Percentiles rank a stretch among this genome's conserved stretches.
phyloP scores from a whole-genome alignment of 1,284 basidiomycete species.

The Boletus mariae region DNA sequence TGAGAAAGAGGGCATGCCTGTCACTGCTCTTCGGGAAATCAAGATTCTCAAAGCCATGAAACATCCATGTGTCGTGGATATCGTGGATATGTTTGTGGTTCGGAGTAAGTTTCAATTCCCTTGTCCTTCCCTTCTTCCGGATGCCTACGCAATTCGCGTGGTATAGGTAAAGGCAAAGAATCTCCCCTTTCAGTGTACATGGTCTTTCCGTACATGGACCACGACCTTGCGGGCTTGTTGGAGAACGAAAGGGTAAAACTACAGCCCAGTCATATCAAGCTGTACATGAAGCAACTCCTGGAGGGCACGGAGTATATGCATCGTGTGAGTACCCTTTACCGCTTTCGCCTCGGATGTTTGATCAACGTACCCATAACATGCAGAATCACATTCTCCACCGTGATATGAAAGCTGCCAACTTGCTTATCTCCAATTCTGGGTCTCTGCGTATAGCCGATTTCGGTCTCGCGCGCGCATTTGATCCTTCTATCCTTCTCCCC shows the following conservation, averaged over 20 bases:
- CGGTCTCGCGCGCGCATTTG: conserved; percentile 84
- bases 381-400: conserved; percentile 96
- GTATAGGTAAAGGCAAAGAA: conserved; percentile 54
- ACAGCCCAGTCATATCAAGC: conserved; percentile 83
- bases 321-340: conserved; percentile 46
- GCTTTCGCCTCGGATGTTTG: background rate
- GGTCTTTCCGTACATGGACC: conserved; percentile 99
- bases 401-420: conserved; percentile 98
- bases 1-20: conserved; percentile 93
- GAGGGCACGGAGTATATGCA: conserved; percentile 97
- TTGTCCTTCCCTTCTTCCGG: background rate
- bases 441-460: conserved; percentile 92
- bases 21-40: conserved; percentile 97
- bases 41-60: conserved; percentile 90
- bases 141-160: conserved; percentile 5
- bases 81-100: conserved; percentile 90
- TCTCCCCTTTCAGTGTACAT: conserved; percentile 85
- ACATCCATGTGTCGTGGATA: conserved; percentile 83
- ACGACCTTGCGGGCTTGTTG: conserved; percentile 92
- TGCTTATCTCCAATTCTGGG: conserved; percentile 88
- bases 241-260: conserved; percentile 87
- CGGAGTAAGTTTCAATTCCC: conserved; percentile 46
- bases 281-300: conserved; percentile 93
- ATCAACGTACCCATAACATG: conserved; percentile 1
- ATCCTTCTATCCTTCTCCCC: conserved; percentile 43